Base-by-base conservation (phyloP, 2,329 filamentous ascomycete species). In the Penicillium sp. region DNA sequence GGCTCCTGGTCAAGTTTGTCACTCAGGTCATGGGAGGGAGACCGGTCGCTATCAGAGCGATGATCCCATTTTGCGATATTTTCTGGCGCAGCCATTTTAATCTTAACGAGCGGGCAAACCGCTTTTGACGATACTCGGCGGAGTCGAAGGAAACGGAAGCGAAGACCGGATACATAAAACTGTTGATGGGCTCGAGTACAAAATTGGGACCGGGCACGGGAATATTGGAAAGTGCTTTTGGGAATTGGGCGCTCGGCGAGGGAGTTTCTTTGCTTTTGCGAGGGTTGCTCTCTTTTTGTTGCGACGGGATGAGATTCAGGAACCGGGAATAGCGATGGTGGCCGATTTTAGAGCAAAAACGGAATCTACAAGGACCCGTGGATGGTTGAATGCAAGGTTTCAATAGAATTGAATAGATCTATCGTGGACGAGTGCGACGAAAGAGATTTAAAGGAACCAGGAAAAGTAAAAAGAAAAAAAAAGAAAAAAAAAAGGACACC, bases 71-170 rank as follows among this genome's bases (percentile, higher is more conserved):
- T 52, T 51, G 62, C 60, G 37, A 60, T 53, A 52, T 67, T 49
- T 53, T 64, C 48, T 64, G 68, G 63, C 63, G 63, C 58, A 68
- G 72, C 71, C 73, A 75, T 76, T 73, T 73, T 57, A 55, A 52
- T 53, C 40, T 59, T 60, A 73, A 60, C 49, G 67, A 72, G 65
- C 72, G 70, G 61, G 72, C 57, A 49, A 68, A 62, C 65, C 70
- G 69, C 67, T 65, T 65, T 59, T 70, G 68, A 52, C 67, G 67
- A 57, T 70, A 64, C 58, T 67, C 61, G 61, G 64, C 56, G 48
- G 69, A 67, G 51, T 66, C 55, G 49, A 66, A 57, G 40, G 64
- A 53, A 54, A 57, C 63, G 49, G 62, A 60, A 47, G 51, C 62
- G 51, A 57, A 55, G 55, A 62, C 60, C 54, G 63, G 48, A 73